phyloP scores from a whole-genome alignment of 2,329 filamentous ascomycete genomes.

The Talaromyces sp. region DNA sequence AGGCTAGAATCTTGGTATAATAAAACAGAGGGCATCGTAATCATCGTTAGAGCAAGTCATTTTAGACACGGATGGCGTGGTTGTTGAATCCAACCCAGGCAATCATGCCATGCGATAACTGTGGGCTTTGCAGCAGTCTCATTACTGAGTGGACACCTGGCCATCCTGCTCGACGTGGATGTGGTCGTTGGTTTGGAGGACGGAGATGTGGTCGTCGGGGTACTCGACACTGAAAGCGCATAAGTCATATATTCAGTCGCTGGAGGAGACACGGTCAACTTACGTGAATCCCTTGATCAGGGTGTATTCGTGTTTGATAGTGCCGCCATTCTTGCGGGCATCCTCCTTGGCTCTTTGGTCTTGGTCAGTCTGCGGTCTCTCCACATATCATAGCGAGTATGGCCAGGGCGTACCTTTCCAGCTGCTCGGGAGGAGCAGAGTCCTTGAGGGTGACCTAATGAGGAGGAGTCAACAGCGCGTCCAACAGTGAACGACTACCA shows the following conservation, averaged over 20 bases:
- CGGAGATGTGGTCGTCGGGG: constrained; percentile 59
- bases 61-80: neutral
- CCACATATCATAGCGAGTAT: neutral
- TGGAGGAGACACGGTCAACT: constrained; percentile 30
- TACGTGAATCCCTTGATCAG: constrained; percentile 94
- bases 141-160: constrained; percentile 43
- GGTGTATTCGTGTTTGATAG: constrained; percentile 76
- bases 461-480: constrained; percentile 2
- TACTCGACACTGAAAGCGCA: constrained; percentile 56
- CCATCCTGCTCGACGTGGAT: constrained; percentile 75
- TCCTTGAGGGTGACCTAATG: constrained; percentile 73
- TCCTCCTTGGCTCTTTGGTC: constrained; percentile 66
- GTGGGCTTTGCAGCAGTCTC: neutral
- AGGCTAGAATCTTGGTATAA: constrained; percentile 6
- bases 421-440: constrained; percentile 59
- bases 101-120: neutral
- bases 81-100: neutral
- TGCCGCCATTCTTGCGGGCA: constrained; percentile 69
- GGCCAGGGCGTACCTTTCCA: constrained; percentile 53
- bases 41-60: constrained; percentile 1
- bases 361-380: constrained; percentile 9
- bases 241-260: neutral
- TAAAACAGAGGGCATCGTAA: constrained; percentile 8
- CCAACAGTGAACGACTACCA: neutral
- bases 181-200: constrained; percentile 64